Evolutionary conservation across 2,329 filamentous ascomycete species (phyloP).

Genomic region (Didymellaceae sp.): DNA sequence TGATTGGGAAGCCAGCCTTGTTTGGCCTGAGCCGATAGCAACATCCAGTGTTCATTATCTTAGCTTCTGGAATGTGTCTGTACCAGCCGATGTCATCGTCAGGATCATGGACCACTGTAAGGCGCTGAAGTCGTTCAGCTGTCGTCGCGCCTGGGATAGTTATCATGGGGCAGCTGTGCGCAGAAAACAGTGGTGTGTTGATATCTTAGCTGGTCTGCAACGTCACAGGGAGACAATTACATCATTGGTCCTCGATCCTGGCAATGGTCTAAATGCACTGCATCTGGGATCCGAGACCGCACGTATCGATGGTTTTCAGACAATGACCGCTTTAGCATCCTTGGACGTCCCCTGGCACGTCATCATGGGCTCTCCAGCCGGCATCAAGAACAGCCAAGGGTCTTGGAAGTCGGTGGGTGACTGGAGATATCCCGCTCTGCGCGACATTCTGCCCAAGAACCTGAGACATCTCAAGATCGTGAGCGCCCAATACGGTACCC

Average conservation of each 20-base stretch:
- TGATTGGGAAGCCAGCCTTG: neutral
- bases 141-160: neutral
- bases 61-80: neutral
- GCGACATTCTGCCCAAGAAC: neutral
- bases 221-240: neutral
- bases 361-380: neutral
- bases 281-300: no score
- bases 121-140: neutral
- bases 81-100: neutral
- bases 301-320: neutral
- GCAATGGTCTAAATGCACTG: no score
- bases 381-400: neutral
- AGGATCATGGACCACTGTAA: neutral
- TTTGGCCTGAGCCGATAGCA: neutral
- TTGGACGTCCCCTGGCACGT: neutral
- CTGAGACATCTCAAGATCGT: neutral
- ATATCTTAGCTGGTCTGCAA: neutral
- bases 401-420: neutral
- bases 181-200: neutral
- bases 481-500: neutral
- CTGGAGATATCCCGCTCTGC: neutral
- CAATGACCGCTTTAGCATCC: neutral
- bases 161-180: neutral
- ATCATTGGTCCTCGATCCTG: neutral
- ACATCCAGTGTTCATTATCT: neutral